Evolutionary conservation across 2,329 filamentous ascomycete species (phyloP).

Genomic region (Colletotrichum sp.): DNA sequence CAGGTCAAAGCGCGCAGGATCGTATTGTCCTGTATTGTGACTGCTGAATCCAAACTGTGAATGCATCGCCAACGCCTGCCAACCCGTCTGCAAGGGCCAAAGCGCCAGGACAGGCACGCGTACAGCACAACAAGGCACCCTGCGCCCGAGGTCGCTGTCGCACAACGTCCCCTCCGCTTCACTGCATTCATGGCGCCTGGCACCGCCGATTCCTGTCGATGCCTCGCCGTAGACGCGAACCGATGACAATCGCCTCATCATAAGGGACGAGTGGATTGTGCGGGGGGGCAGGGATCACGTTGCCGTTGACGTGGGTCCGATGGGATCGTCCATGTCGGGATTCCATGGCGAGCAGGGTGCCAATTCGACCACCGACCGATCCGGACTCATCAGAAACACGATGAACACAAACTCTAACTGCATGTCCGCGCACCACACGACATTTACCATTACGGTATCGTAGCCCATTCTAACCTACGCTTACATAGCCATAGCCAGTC

Average conservation of each 20-base stretch:
- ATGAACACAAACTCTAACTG: background rate
- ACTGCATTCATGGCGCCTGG: background rate
- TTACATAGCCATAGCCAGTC: background rate
- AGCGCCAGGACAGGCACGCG: background rate
- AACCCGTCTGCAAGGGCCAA: background rate
- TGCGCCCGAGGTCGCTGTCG: background rate
- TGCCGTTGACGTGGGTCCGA: background rate
- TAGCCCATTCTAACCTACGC: background rate
- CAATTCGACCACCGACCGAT: background rate
- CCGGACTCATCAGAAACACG: background rate
- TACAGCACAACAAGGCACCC: background rate
- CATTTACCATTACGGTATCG: background rate
- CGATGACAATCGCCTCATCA: background rate
- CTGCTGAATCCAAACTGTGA: background rate
- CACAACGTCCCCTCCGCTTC: background rate
- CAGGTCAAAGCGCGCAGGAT: background rate
- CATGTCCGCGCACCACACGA: background rate
- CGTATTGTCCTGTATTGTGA: background rate
- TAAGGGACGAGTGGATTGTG: background rate
- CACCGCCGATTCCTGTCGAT: background rate
- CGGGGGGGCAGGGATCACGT: background rate
- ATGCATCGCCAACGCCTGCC: background rate
- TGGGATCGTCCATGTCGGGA: background rate
- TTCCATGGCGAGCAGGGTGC: background rate
- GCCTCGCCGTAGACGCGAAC: background rate